Conservation (phyloP, 129 eudicot genomes). For the Escallonia herrerae region DNA sequence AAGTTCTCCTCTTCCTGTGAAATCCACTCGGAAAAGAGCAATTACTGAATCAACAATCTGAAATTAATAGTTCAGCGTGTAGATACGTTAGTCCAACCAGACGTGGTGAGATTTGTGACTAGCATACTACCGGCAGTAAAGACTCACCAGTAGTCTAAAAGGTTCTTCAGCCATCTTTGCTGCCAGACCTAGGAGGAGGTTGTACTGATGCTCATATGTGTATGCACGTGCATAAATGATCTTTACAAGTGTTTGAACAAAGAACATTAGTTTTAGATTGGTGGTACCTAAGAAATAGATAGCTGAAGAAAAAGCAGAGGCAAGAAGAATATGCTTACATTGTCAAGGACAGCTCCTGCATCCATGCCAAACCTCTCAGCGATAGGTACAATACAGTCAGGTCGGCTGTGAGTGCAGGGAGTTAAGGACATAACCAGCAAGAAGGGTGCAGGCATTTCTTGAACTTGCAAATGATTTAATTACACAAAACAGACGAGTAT, state of each 20-base stretch:
- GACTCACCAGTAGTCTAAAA: conserved; percentile 36
- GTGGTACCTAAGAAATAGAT: background rate
- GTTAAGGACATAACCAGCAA: conserved; percentile 12
- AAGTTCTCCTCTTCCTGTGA: conserved; percentile 96
- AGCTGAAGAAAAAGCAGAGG: background rate
- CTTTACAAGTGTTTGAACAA: conserved; percentile 1
- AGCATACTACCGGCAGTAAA: background rate
- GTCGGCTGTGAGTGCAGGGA: conserved; percentile 29
- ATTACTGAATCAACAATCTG: conserved; percentile 89
- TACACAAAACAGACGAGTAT: too few species aligned
- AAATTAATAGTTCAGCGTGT: conserved; percentile 6
- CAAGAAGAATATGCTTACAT: conserved; percentile 16
- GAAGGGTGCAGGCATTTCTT: background rate
- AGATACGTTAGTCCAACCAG: background rate
- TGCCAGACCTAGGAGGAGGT: conserved; percentile 54
- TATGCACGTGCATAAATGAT: conserved; percentile 54
- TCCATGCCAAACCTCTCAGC: conserved; percentile 61
- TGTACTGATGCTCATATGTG: conserved; percentile 58
- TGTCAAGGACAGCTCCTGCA: conserved; percentile 53
- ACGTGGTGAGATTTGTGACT: too few species aligned
- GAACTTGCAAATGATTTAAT: too few species aligned
- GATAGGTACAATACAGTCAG: conserved; percentile 46
- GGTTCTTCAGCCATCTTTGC: conserved; percentile 63
- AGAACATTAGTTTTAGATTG: background rate
- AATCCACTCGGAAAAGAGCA: conserved; percentile 86